phyloP scores from a whole-genome alignment of 345 rosid genomes.

The Murraya koenigii region DNA sequence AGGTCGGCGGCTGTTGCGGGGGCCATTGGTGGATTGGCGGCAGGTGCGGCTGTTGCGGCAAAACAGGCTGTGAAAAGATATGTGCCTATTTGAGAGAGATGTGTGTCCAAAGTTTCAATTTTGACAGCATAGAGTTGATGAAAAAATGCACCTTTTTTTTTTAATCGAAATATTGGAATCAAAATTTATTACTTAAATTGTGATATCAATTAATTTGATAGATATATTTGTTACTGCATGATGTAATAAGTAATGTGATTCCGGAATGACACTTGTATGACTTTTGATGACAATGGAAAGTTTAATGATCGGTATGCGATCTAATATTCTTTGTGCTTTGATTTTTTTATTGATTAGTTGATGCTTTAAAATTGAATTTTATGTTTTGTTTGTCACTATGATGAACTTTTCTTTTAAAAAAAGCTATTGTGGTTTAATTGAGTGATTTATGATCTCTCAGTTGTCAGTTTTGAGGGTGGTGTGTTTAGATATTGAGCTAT shows the following conservation, averaged over 20 bases:
- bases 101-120: slow-evolving; percentile 17
- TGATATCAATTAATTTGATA: neutral
- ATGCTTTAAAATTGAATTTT: neutral
- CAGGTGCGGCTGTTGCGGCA: slow-evolving; percentile 75
- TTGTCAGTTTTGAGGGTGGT: neutral
- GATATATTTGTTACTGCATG: neutral
- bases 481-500: neutral
- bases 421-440: neutral
- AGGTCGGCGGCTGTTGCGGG: slow-evolving; percentile 98
- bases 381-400: neutral
- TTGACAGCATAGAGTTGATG: slow-evolving; percentile 12
- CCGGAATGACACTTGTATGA: neutral
- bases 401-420: neutral
- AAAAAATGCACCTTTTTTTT: neutral
- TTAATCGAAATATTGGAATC: neutral
- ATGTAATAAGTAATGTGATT: slow-evolving; percentile 12
- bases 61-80: slow-evolving; percentile 79
- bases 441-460: neutral
- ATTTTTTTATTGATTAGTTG: neutral
- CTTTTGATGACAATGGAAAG: slow-evolving; percentile 1
- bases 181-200: neutral
- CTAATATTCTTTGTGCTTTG: neutral
- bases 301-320: neutral
- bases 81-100: slow-evolving; percentile 55
- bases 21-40: slow-evolving; percentile 82